phyloP scores from a whole-genome alignment of 2,329 filamentous ascomycete genomes.

The Pseudophaeomoniella oleicola region DNA sequence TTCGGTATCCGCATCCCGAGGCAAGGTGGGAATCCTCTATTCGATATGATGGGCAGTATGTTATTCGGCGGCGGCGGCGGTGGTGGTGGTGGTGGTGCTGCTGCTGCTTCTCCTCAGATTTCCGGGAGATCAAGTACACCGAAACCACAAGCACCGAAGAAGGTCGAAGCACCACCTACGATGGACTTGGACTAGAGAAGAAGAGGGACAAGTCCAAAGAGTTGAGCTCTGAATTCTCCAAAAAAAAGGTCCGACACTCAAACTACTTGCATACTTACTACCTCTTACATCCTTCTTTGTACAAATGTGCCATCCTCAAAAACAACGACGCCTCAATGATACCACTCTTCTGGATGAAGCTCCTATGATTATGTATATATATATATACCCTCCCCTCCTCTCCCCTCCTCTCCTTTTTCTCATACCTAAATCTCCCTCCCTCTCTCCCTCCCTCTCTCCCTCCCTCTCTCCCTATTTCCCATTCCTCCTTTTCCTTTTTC shows the following conservation, averaged over 20 bases:
- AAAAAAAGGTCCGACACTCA: no score
- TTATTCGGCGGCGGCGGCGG: slow-evolving; percentile 58
- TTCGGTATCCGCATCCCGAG: slow-evolving; percentile 80
- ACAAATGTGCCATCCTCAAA: no score
- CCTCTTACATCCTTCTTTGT: no score
- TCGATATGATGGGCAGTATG: slow-evolving; percentile 97
- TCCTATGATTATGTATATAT: no score
- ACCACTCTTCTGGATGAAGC: no score
- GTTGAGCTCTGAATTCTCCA: no score
- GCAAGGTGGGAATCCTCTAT: slow-evolving; percentile 69
- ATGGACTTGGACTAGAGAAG: slow-evolving; percentile 9
- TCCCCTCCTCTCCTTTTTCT: not conserved
- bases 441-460: not conserved
- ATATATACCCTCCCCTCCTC: not conserved
- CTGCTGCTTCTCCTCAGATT: not conserved
- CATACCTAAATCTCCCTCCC: not conserved
- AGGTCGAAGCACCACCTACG: slow-evolving; percentile 1
- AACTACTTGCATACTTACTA: no score
- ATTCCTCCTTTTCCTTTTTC: not conserved
- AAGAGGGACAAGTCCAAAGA: no score
- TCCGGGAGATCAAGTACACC: not conserved
- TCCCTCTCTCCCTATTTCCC: not conserved
- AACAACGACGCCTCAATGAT: no score
- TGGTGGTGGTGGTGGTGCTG: not conserved
- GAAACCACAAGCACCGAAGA: not conserved